Evolutionary conservation across 768 basidiomycete species (phyloP), one percentile per base, ranked within the genome.

Genomic region (Tylopilus cervinicoccineus): DNA sequence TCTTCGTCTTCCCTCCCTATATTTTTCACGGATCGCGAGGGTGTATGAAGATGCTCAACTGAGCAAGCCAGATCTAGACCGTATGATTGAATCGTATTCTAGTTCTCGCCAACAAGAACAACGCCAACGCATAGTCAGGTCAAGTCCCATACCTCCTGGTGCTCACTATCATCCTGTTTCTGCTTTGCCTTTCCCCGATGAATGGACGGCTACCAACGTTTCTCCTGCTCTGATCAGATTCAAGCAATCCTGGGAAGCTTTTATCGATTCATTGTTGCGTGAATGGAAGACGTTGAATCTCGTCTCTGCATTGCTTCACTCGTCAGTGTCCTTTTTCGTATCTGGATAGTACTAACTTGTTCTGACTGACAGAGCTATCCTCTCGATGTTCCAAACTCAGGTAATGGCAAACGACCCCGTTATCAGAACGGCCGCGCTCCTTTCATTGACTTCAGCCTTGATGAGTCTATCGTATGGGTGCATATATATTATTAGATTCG

Each of bases 231-330:
- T 88, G 33, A 67, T 80, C 8, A 71, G 82, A 40, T 90, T 90
- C 72, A 76, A 75, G 53, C 54, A 60, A 7, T 76, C 80, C 2
- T 89, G 87, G 87, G 87, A 88, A 63, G 65, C 59, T 0, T 87
- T 89, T 54, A 76, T 88, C 11, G 82, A 85, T 46, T 80, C 83
- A 1, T 69, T 88, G n/a, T 51, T 79, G 52, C 74, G 78, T 23
- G 86, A 88, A 56, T 88, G 84, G 84, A 88, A 88, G 69, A 88
- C 85, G 6, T 58, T 79, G 34, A 88, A 88, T 56, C 72, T 88
- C 17, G 79, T 89, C 17, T 88, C 85, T 12, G 87, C 83, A 7
- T 63, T 89, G 19, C 66, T 78, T 5, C 67, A 70, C 57, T 72
- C 77, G 76, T 78, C 45, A 24, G 76, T 70, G 43, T 47, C 49